Conservation (phyloP, 2,329 filamentous ascomycete genomes). For the Nemania sp. region DNA sequence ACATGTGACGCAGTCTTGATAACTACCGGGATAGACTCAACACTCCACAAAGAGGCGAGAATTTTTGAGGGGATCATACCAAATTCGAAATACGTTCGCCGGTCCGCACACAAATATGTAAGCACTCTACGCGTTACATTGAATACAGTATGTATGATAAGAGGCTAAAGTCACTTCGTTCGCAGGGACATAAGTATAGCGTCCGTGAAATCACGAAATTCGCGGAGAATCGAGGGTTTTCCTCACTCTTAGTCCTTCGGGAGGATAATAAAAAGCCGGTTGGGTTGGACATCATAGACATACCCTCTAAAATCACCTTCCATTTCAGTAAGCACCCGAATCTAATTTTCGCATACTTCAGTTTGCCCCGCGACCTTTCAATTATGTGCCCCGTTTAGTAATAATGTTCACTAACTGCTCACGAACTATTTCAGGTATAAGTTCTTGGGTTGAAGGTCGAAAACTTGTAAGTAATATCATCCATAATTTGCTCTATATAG, state of each 20-base stretch:
- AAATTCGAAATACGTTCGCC: constrained; percentile 86
- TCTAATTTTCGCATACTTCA: not conserved
- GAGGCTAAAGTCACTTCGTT: constrained; percentile 21
- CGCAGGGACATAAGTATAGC: constrained; percentile 81
- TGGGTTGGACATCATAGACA: constrained; percentile 84
- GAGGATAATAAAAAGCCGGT: constrained; percentile 89
- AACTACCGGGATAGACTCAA: constrained; percentile 90
- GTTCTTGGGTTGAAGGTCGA: constrained; percentile 82
- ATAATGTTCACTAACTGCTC: constrained; percentile 17
- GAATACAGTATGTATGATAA: not conserved
- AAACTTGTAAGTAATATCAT: constrained; percentile 64
- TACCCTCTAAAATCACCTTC: constrained; percentile 89
- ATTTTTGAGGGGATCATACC: constrained; percentile 86
- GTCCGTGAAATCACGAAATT: constrained; percentile 91
- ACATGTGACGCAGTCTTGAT: constrained; percentile 70
- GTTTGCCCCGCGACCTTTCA: not conserved
- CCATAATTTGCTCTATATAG: not conserved
- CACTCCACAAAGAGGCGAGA: constrained; percentile 84
- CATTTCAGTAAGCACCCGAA: constrained; percentile 72
- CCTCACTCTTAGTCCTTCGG: constrained; percentile 84
- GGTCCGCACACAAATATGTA: constrained; percentile 82
- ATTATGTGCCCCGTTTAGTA: not conserved
- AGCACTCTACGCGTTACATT: not conserved
- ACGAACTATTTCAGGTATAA: constrained; percentile 53
- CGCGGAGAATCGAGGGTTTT: constrained; percentile 84